Base-by-base conservation (phyloP, 2,329 filamentous ascomycete genomes). In the Elsinoe ampelina region DNA sequence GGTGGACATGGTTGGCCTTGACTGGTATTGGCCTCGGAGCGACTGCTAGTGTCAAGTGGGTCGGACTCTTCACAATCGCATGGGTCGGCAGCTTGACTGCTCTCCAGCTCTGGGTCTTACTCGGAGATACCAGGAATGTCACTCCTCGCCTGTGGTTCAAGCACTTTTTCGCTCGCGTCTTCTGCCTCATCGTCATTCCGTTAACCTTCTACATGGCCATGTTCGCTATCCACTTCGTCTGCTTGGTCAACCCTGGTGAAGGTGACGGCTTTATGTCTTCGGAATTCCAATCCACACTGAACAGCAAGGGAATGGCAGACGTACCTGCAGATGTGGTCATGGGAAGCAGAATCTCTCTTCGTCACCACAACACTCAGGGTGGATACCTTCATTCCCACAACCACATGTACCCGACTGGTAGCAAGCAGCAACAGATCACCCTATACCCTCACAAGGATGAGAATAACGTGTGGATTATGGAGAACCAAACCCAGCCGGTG, bases 191-290 rank as follows among this genome's bases (percentile, higher is more conserved):
- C 63, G 77, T 95, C 63, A 88, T 98, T 63, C 93, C 93, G 5
- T 63, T 87, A 22, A 84, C 83, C 35, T 95, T 98, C 74, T 98
- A 98, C 76, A 85, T 96, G 78, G 85, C 82, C 67, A 95, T 97
- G 88, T 98, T 98, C 67, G 91, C 83, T 55, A 95, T 98, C 66
- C 93, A 98, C 77, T 98, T 98, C 73, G 64, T 91, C 63, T 95
- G 89, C 77, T 80, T 98, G 41, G 82, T 86, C 59, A 98, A 98
- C 74, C 93, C 93, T 26, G 93, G 93, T 59, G 93, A 98, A 54
- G 93, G 93, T 56, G 93, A 98, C 72, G 93, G 93, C 57, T 98
- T 98, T 78, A 98, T 98, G 93, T 96, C 91, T 68, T 95, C 92
- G 57, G 93, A 98, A 69, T 98, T 98, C 77, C 93, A 98, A 75